These are phyloP conservation scores for Coemansia sp. DNA, from an alignment of 371 early-diverging fungal genomes.

Conservation along the genomic window DNA sequence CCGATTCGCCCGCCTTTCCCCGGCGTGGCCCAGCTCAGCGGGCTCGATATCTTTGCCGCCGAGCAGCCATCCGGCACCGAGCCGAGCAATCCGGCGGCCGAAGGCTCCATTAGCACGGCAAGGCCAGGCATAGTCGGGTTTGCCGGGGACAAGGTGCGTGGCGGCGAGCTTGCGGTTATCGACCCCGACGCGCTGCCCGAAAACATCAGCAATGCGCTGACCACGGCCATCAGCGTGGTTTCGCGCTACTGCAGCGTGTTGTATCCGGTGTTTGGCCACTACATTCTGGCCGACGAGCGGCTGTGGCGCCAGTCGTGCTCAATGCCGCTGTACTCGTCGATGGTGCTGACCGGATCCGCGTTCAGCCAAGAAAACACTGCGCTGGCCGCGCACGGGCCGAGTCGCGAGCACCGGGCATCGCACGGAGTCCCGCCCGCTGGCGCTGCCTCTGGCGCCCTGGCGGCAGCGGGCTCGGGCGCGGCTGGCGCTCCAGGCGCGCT, in stretches of 20 bases:
- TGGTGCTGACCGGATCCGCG: constrained; percentile 39
- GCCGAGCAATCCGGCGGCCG: not conserved
- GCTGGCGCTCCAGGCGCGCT: not conserved
- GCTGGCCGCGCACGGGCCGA: not conserved
- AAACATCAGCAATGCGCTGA: constrained; percentile 36
- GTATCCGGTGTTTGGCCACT: constrained; percentile 46
- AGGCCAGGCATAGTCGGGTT: not conserved
- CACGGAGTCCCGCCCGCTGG: constrained; percentile 9
- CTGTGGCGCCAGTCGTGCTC: constrained; percentile 44
- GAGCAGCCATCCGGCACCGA: not conserved
- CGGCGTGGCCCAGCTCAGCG: constrained; percentile 40
- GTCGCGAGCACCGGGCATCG: constrained; percentile 11
- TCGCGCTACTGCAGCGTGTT: constrained; percentile 49
- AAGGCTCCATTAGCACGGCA: not conserved
- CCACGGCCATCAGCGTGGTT: constrained; percentile 31
- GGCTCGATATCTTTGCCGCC: constrained; percentile 30
- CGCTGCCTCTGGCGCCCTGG: not conserved
- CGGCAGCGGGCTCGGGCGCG: not conserved
- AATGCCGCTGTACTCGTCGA: constrained; percentile 43
- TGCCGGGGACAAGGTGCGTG: not conserved
- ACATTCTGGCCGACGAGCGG: constrained; percentile 44
- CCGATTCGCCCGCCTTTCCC: constrained; percentile 61
- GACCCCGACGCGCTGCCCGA: constrained; percentile 32
- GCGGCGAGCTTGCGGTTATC: constrained; percentile 13
- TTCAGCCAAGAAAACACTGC: constrained; percentile 40